phyloP scores from a whole-genome alignment of 108 stramenopile genomes.

The Nitzschia sp. region DNA sequence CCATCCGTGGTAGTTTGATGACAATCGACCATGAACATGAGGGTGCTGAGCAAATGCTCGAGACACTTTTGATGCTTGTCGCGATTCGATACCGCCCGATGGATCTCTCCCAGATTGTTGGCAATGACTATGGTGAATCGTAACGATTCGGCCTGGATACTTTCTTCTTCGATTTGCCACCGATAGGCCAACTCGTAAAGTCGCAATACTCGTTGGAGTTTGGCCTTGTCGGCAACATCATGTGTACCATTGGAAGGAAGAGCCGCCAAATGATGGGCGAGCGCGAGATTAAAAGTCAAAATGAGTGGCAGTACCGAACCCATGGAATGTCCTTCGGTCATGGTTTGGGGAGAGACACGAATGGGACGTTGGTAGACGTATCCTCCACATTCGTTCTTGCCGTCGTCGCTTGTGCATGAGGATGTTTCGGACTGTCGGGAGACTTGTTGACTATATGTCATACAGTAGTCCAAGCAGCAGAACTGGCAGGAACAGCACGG shows the following conservation, averaged over 20 bases:
- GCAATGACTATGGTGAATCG: constrained; percentile 31
- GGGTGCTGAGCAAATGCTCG: constrained; percentile 26
- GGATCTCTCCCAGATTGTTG: constrained; percentile 35
- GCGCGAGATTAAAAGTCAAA: constrained; percentile 33
- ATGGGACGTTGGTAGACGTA: constrained; percentile 31
- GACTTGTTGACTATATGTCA: constrained; percentile 14
- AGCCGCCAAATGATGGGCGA: constrained; percentile 25
- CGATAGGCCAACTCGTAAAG: constrained; percentile 29
- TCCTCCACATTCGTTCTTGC: not conserved
- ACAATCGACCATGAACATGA: constrained; percentile 39
- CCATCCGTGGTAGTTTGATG: not conserved
- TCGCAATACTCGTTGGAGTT: constrained; percentile 6
- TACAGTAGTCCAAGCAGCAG: constrained; percentile 19
- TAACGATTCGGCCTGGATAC: constrained; percentile 10
- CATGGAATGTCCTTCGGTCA: constrained; percentile 22
- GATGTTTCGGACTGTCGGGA: not conserved
- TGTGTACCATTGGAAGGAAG: not conserved
- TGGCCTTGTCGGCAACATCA: not conserved
- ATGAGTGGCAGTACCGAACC: constrained; percentile 20
- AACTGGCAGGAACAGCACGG: constrained; percentile 5
- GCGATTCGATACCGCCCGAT: constrained; percentile 21
- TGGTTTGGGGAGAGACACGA: constrained; percentile 9
- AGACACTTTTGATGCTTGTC: constrained; percentile 27
- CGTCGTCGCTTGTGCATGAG: not conserved
- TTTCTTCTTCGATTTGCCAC: constrained; percentile 26